These are phyloP conservation scores for Coniella vitis DNA, from an alignment of 2,329 filamentous ascomycete species.

Conservation along the genomic window DNA sequence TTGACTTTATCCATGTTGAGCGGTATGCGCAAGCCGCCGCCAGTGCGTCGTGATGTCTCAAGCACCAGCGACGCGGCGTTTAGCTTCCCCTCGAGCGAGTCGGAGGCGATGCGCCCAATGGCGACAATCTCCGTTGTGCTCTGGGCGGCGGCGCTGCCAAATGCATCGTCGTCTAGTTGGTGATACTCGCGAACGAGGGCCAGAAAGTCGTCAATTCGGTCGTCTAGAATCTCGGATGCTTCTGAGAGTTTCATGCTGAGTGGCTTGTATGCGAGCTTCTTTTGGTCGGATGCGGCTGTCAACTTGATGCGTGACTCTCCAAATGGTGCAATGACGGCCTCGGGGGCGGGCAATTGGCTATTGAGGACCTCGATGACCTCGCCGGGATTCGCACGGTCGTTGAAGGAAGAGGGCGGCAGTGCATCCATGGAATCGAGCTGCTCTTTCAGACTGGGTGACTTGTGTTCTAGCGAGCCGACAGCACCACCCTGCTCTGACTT, in stretches of 20 bases:
- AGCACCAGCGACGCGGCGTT: slow-evolving; percentile 81
- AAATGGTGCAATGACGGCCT: slow-evolving; percentile 65
- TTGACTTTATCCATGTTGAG: slow-evolving; percentile 65
- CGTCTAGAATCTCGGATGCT: slow-evolving; percentile 86
- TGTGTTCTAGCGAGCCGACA: slow-evolving; percentile 38
- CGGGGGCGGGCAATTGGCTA: slow-evolving; percentile 58
- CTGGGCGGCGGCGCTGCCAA: slow-evolving; percentile 81
- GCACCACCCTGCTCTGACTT: slow-evolving; percentile 37
- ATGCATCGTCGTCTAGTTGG: slow-evolving; percentile 67
- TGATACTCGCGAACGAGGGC: slow-evolving; percentile 68
- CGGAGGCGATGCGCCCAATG: slow-evolving; percentile 85
- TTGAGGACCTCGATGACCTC: slow-evolving; percentile 82
- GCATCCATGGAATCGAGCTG: slow-evolving; percentile 32
- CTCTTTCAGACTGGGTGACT: slow-evolving; percentile 34
- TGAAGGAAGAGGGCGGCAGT: slow-evolving; percentile 56
- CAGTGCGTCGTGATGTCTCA: slow-evolving; percentile 78
- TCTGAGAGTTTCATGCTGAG: slow-evolving; percentile 94
- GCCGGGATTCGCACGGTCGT: slow-evolving; percentile 70
- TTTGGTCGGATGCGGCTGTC: slow-evolving; percentile 78
- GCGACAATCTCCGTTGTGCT: slow-evolving; percentile 82
- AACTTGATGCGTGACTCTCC: slow-evolving; percentile 74
- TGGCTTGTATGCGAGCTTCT: slow-evolving; percentile 86
- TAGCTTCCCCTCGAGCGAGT: slow-evolving; percentile 77
- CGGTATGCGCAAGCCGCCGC: slow-evolving; percentile 74
- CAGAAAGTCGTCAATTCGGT: slow-evolving; percentile 86